Evolutionary conservation across 768 basidiomycete genomes (phyloP).

Genomic region (Sistotremastrum niveocremeum): DNA sequence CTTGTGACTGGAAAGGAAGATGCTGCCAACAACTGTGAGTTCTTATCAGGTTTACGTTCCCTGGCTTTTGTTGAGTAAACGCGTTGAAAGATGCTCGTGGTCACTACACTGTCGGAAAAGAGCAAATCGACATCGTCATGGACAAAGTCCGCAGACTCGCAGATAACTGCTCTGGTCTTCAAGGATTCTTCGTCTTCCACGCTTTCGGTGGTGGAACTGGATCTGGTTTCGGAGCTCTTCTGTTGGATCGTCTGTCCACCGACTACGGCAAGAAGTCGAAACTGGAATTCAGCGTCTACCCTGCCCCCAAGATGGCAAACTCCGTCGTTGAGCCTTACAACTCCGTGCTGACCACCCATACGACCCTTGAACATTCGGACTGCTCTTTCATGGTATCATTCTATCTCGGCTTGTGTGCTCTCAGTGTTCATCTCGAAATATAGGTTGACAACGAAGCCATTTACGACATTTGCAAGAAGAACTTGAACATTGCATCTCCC

Average conservation of each 20-base stretch:
- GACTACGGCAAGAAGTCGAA: constrained; percentile 99
- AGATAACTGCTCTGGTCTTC: constrained; percentile 95
- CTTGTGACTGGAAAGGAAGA: constrained; percentile 98
- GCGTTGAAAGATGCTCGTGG: constrained; percentile 78
- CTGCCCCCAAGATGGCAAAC: constrained; percentile 85
- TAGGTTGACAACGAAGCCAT: constrained; percentile 99
- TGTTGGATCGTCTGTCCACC: constrained; percentile 91
- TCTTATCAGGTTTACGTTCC: constrained; percentile 9
- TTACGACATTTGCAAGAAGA: constrained; percentile 98
- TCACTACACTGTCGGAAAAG: constrained; percentile 98
- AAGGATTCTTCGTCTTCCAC: constrained; percentile 99
- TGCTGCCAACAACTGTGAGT: constrained; percentile 95
- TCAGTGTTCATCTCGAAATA: constrained; percentile 5
- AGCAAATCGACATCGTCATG: constrained; percentile 92
- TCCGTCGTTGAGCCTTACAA: constrained; percentile 99
- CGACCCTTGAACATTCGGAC: constrained; percentile 99
- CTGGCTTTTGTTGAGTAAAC: constrained; percentile 1
- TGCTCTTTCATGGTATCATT: constrained; percentile 91
- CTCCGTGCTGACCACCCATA: constrained; percentile 94
- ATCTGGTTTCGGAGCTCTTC: constrained; percentile 95
- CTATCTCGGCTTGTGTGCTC: constrained; percentile 1
- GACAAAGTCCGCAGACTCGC: constrained; percentile 94
- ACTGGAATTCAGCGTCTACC: constrained; percentile 96
- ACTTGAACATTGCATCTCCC: constrained; percentile 70
- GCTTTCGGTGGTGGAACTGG: constrained; percentile 99